Percentiles rank a stretch among this genome's conserved stretches.
Conservation (phyloP, 257 asterid genomes). For the Solanum ossicruentum region DNA sequence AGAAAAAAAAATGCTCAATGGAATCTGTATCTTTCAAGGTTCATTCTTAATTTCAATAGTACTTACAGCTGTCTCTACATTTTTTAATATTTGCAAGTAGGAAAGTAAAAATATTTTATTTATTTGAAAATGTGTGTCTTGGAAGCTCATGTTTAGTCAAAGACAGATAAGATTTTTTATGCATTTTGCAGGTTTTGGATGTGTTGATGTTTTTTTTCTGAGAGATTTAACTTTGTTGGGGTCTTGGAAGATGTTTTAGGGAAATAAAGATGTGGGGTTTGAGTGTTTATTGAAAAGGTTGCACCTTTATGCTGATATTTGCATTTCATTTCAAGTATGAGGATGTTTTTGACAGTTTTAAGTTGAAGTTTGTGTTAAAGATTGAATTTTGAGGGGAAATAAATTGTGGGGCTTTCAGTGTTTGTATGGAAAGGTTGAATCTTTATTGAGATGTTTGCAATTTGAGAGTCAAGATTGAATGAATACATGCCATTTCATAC, state of each 20-base stretch:
- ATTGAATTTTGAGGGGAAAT: not conserved
- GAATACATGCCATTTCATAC: not conserved
- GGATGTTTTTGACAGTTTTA: not conserved
- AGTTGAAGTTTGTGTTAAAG: not conserved
- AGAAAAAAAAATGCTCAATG: constrained; percentile 1
- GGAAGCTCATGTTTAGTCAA: constrained; percentile 4
- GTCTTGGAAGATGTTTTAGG: not conserved
- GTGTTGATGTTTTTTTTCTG: not conserved
- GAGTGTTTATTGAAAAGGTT: not conserved
- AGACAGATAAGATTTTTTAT: not conserved
- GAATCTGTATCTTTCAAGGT: constrained; percentile 21
- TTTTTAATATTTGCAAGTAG: not conserved
- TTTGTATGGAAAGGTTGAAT: not conserved
- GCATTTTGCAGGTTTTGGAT: not conserved
- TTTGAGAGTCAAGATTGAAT: not conserved
- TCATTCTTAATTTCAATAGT: constrained; percentile 3
- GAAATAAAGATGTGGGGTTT: not conserved
- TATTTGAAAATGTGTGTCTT: not conserved
- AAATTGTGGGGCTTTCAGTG: not conserved
- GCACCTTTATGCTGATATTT: not conserved
- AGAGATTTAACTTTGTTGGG: not conserved
- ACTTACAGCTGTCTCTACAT: constrained; percentile 16
- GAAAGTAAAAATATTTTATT: not conserved
- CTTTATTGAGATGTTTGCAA: not conserved
- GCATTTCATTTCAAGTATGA: not conserved